phyloP scores from a whole-genome alignment of 345 rosid species.

The Eucalyptus erythrocorys region DNA sequence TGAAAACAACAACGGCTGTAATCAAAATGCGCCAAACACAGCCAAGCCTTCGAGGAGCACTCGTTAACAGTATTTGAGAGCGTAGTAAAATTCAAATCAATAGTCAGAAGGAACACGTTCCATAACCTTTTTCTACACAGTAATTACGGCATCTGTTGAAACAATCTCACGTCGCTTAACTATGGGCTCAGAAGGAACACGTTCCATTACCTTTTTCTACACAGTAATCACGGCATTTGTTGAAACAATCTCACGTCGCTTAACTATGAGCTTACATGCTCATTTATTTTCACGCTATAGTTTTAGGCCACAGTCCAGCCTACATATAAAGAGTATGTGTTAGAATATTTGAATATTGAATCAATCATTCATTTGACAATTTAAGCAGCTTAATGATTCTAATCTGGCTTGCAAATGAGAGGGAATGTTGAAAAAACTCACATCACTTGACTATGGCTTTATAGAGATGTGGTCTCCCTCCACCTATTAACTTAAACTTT shows the following conservation, averaged over 20 bases:
- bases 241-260: no score
- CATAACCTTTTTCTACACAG: no score
- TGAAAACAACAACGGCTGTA: neutral
- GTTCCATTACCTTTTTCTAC: no score
- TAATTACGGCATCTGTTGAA: no score
- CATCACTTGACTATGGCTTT: neutral
- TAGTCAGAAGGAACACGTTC: neutral
- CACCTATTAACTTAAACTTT: neutral
- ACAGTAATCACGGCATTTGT: no score
- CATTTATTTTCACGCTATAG: no score
- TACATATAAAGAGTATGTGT: no score
- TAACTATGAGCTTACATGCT: no score
- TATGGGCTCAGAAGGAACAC: no score
- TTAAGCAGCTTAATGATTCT: neutral
- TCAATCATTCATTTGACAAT: neutral
- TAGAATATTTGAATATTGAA: no score
- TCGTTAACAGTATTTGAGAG: neutral
- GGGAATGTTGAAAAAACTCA: neutral
- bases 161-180: no score
- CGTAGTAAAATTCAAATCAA: neutral
- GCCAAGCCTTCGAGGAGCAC: neutral
- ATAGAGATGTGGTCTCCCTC: neutral
- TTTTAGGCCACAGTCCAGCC: no score
- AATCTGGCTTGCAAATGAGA: neutral
- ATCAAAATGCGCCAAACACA: neutral